phyloP scores from a whole-genome alignment of 176 grass and related monocot genomes.

The Dendrocalamus sinicus region DNA sequence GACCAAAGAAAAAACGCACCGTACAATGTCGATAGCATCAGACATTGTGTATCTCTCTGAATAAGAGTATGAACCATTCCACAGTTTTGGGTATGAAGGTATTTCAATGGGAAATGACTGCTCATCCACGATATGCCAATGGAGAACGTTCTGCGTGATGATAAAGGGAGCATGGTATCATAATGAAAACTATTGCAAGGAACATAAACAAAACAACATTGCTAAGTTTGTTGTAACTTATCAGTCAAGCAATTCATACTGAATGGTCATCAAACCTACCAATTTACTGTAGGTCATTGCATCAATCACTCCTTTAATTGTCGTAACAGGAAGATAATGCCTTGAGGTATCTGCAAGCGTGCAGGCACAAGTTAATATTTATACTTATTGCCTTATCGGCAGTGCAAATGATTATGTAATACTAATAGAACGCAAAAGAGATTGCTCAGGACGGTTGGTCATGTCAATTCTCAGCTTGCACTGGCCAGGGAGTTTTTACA shows the following conservation, averaged over 20 bases:
- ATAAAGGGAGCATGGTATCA: slow-evolving; percentile 34
- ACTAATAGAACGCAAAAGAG: no score
- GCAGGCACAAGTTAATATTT: not conserved
- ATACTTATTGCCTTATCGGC: no score
- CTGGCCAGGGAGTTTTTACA: no score
- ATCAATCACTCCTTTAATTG: slow-evolving; percentile 95
- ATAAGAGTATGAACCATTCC: slow-evolving; percentile 85
- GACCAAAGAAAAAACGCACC: slow-evolving; percentile 56
- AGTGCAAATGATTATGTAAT: no score
- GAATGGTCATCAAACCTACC: slow-evolving; percentile 53
- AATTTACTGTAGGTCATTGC: slow-evolving; percentile 97
- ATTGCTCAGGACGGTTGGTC: no score
- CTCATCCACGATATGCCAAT: slow-evolving; percentile 91
- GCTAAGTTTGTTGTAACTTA: slow-evolving; percentile 12
- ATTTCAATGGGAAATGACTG: slow-evolving; percentile 93
- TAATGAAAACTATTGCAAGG: slow-evolving; percentile 18
- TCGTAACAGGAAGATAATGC: slow-evolving; percentile 75
- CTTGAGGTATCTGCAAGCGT: slow-evolving; percentile 77
- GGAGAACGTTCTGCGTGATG: slow-evolving; percentile 78
- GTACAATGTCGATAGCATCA: slow-evolving; percentile 86
- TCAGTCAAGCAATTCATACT: slow-evolving; percentile 12
- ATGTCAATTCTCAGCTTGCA: no score
- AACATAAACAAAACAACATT: slow-evolving; percentile 29
- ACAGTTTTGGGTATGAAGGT: slow-evolving; percentile 92
- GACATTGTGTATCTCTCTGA: slow-evolving; percentile 86